Percentiles rank a stretch among this genome's conserved stretches.
phyloP scores from a whole-genome alignment of 2,329 filamentous ascomycete genomes.

The Fusarium cicatricum region DNA sequence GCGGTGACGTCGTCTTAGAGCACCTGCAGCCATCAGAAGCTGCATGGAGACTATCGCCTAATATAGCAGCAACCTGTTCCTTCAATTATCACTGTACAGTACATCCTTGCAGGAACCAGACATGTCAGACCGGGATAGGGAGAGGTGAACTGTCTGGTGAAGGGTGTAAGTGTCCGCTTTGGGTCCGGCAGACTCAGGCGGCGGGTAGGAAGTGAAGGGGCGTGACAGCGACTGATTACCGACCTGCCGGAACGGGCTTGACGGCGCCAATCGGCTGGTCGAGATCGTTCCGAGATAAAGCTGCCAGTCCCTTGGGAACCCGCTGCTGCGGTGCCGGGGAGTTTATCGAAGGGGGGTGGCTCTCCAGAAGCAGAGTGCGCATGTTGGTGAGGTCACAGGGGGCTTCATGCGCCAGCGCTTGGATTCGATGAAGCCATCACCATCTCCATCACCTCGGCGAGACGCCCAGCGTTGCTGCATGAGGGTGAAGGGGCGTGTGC shows the following conservation, averaged over 20 bases:
- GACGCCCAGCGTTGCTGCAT: conserved; percentile 31
- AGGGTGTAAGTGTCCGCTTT: conserved; percentile 20
- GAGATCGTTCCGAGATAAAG: conserved; percentile 24
- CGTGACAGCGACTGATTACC: conserved; percentile 10
- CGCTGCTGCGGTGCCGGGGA: conserved; percentile 25
- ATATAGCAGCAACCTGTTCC: conserved; percentile 48
- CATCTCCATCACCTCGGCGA: conserved; percentile 15
- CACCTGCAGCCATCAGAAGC: conserved; percentile 44
- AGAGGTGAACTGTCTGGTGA: conserved; percentile 3
- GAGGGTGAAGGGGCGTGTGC: conserved; percentile 3
- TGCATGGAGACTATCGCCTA: conserved; percentile 50
- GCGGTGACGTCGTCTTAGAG: conserved; percentile 36
- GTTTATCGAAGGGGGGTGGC: conserved; percentile 14
- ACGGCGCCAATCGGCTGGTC: conserved; percentile 28
- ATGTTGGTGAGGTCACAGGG: conserved; percentile 30
- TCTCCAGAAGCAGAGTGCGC: conserved; percentile 12
- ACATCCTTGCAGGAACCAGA: conserved; percentile 3
- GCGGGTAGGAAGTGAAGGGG: neutral
- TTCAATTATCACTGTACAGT: conserved; percentile 29
- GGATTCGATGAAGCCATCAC: conserved; percentile 15
- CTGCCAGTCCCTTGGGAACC: conserved; percentile 22
- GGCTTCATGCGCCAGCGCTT: conserved; percentile 16
- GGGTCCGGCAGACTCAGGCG: conserved; percentile 16
- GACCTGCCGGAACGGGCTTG: conserved; percentile 28
- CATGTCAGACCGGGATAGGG: conserved; percentile 8